Evolutionary conservation across 2,329 filamentous ascomycete species (phyloP).

Genomic region (Fusarium buharicum): DNA sequence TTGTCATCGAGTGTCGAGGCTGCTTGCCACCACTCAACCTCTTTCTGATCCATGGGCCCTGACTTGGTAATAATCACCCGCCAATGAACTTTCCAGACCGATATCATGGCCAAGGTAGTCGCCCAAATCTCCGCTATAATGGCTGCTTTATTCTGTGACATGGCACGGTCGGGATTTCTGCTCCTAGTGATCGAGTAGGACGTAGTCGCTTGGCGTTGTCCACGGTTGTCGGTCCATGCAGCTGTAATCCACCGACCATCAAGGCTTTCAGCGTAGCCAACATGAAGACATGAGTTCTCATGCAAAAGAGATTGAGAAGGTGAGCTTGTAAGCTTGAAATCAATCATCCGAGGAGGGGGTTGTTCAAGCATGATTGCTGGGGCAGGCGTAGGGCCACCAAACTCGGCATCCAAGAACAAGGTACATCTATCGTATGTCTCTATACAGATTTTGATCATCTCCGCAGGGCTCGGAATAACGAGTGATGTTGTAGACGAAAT

Average conservation of each 20-base stretch:
- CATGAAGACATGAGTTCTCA: slow-evolving; percentile 82
- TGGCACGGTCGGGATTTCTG: slow-evolving; percentile 60
- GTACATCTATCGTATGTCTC: slow-evolving; percentile 83
- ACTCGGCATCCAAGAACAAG: slow-evolving; percentile 50
- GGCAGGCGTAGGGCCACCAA: slow-evolving; percentile 67
- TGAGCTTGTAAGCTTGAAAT: slow-evolving; percentile 75
- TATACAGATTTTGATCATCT: slow-evolving; percentile 72
- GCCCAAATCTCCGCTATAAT: slow-evolving; percentile 82
- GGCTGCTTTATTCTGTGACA: slow-evolving; percentile 61
- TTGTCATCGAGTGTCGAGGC: slow-evolving; percentile 64
- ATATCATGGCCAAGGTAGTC: slow-evolving; percentile 78
- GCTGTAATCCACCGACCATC: slow-evolving; percentile 82
- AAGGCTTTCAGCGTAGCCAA: slow-evolving; percentile 80
- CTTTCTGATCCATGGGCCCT: slow-evolving; percentile 72
- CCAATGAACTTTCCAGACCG: slow-evolving; percentile 77
- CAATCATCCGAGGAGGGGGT: slow-evolving; percentile 74
- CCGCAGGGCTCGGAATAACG: slow-evolving; percentile 68
- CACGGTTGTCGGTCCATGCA: slow-evolving; percentile 83
- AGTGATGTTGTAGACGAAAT: slow-evolving; percentile 72
- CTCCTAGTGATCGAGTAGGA: slow-evolving; percentile 76
- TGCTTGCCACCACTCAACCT: slow-evolving; percentile 69
- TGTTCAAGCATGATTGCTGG: slow-evolving; percentile 80
- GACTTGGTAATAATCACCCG: slow-evolving; percentile 79
- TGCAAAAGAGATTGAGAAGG: slow-evolving; percentile 78
- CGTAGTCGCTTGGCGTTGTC: slow-evolving; percentile 76